Base-by-base conservation (phyloP, 2,329 filamentous ascomycete species). In the Daldinia sp. region DNA sequence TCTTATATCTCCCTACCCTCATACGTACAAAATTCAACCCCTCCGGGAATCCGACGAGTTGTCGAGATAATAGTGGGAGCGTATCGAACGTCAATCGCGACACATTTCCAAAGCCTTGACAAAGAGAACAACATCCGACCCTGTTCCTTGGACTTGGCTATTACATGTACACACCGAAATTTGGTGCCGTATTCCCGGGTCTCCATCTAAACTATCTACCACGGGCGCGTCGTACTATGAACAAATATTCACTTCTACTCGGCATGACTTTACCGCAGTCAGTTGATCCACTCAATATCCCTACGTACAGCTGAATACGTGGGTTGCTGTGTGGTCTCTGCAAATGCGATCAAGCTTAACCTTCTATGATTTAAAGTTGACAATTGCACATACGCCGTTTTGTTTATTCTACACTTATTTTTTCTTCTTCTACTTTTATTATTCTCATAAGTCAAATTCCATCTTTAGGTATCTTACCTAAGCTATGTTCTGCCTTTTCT, bases 101-200 rank as follows among this genome's bases (percentile, higher is more conserved):
- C 47, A 32, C n/a, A n/a, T n/a, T 48, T 54, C 56, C 48, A 21
- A 49, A 13, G 29, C 50, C 50, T 52, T 58, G 30, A 65, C 52
- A 58, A 60, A 63, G 52, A 53, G 47, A 63, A 58, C 51, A 34
- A 34, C n/a, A n/a, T n/a, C n/a, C n/a, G n/a, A n/a, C 35, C 50
- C 29, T 57, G 35, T 15, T 37, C 7, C 30, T 15, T 60, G 45
- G 50, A 49, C 23, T 32, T 29, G 23, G 45, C 52, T 59, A 30
- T 35, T 56, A 45, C 59, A 68, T 60, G 66, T 56, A 45, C 59
- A 68, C 63, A 68, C 62, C 63, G 65, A 68, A 66, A 63, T 48
- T 66, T 68, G 39, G 57, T 58, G 64, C 64, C 58, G 58, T 50
- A 55, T 58, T 63, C 15, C 62, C 63, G 62, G 62, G 54, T 61